A percentile compares a stretch with the other conserved stretches of the same genome.
These are phyloP conservation scores for Rutstroemia sp. DNA, from an alignment of 2,329 filamentous ascomycete species.

Conservation along the genomic window DNA sequence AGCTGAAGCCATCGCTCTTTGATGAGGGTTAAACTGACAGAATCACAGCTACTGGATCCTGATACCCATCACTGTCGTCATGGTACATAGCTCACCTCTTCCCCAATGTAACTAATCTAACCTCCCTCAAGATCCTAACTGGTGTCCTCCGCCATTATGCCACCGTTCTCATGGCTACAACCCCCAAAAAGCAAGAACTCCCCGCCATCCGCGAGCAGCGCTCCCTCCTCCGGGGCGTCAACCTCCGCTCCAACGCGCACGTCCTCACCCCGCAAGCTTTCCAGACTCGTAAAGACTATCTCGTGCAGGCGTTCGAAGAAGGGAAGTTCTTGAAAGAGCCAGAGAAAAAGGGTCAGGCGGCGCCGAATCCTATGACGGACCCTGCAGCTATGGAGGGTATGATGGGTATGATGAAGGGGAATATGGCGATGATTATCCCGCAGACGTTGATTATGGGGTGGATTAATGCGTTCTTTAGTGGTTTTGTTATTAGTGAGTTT, in stretches of 20 bases:
- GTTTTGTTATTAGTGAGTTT: constrained; percentile 85
- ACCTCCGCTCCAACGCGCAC: constrained; percentile 74
- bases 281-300: constrained; percentile 68
- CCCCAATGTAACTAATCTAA: not conserved
- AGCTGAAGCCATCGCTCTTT: constrained; percentile 31
- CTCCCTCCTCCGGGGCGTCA: constrained; percentile 74
- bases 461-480: constrained; percentile 99
- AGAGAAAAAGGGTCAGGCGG: constrained; percentile 75
- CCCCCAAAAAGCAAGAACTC: constrained; percentile 47
- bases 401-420: constrained; percentile 99
- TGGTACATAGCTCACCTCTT: constrained; percentile 47
- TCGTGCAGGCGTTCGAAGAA: constrained; percentile 77
- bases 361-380: constrained; percentile 90
- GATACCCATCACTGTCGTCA: constrained; percentile 93
- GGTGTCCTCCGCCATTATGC: constrained; percentile 95
- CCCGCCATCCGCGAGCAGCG: constrained; percentile 79
- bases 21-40: constrained; percentile 21
- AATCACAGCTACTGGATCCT: constrained; percentile 89
- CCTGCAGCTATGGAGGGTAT: constrained; percentile 97
- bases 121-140: constrained; percentile 62
- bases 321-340: constrained; percentile 88
- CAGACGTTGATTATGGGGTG: constrained; percentile 99
- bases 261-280: constrained; percentile 74
- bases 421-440: constrained; percentile 99
- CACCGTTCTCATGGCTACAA: constrained; percentile 61